A percentile compares a stretch with the other conserved stretches of the same genome.
Conservation (phyloP, 1,284 basidiomycete genomes). For the Pseudozyma tsukubaensis region DNA sequence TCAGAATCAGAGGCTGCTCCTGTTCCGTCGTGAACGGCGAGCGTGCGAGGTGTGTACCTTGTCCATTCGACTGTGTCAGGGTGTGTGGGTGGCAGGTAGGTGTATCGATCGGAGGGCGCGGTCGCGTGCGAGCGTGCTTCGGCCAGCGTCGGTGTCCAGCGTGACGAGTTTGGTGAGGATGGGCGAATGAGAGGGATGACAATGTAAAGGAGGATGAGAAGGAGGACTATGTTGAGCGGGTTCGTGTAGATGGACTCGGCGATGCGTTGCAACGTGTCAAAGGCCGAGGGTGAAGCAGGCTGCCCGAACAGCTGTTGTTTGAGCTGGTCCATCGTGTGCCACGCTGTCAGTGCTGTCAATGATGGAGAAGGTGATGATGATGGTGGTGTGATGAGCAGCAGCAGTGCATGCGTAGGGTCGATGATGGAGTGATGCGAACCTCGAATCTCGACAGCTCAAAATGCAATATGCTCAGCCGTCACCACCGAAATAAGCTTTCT, state of each 20-base stretch:
- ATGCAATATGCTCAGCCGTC: not conserved
- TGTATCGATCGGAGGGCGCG: conserved; percentile 48
- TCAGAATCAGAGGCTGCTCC: conserved; percentile 26
- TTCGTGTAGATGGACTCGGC: conserved; percentile 53
- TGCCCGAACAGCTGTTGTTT: conserved; percentile 13
- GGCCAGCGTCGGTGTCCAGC: conserved; percentile 41
- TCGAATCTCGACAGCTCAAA: not conserved
- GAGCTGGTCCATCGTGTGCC: conserved; percentile 19
- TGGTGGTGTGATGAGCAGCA: conserved; percentile 1
- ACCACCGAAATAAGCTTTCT: not conserved
- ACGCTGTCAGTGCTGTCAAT: not conserved
- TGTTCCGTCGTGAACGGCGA: conserved; percentile 64
- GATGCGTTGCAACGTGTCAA: conserved; percentile 7
- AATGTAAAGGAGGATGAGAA: conserved; percentile 48
- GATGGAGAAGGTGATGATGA: not conserved
- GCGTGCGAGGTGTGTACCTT: conserved; percentile 63
- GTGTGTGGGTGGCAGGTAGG: conserved; percentile 57
- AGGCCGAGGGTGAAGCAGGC: not conserved
- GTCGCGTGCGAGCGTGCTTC: conserved; percentile 42
- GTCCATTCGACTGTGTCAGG: conserved; percentile 58
- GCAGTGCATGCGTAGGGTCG: not conserved
- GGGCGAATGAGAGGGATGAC: conserved; percentile 52
- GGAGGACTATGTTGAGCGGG: conserved; percentile 57
- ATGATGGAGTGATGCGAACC: not conserved
- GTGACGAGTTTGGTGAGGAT: conserved; percentile 31